Evolutionary conservation across 2,329 filamentous ascomycete genomes (phyloP).

Genomic region (Arthrobotrys entomopaga): DNA sequence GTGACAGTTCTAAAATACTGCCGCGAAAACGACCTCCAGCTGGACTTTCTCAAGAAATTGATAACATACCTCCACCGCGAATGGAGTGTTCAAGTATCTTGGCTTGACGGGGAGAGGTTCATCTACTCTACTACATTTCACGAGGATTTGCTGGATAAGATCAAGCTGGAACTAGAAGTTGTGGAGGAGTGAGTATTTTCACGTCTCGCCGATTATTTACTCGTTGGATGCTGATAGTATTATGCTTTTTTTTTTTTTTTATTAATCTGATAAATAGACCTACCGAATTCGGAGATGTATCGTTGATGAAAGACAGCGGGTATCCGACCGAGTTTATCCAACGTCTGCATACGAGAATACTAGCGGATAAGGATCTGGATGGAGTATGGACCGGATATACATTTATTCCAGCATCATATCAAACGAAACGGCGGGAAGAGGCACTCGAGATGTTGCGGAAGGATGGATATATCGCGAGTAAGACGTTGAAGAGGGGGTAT

Average conservation of each 20-base stretch:
- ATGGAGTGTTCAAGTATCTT: conserved; percentile 51
- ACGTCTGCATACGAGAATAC: conserved; percentile 6
- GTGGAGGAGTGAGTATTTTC: conserved; percentile 15
- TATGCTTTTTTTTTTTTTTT: too few species aligned
- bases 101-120: conserved; percentile 44
- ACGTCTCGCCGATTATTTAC: background rate
- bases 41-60: conserved; percentile 57
- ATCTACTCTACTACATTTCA: conserved; percentile 23
- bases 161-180: conserved; percentile 21
- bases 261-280: conserved; percentile 17
- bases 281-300: conserved; percentile 7
- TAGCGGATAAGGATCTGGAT: conserved; percentile 19
- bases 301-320: background rate
- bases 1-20: conserved; percentile 55
- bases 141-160: conserved; percentile 18
- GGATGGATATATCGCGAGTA: conserved; percentile 16
- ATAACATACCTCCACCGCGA: conserved; percentile 48
- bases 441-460: conserved; percentile 8
- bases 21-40: conserved; percentile 55
- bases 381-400: conserved; percentile 18
- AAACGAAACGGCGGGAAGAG: conserved; percentile 11
- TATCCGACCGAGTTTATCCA: conserved; percentile 20
- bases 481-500: conserved; percentile 30
- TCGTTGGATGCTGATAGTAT: background rate
- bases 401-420: conserved; percentile 35